Evolutionary conservation across 2,329 filamentous ascomycete species (phyloP), one percentile per base, ranked within the genome.

Genomic region (Penicillium sp.): DNA sequence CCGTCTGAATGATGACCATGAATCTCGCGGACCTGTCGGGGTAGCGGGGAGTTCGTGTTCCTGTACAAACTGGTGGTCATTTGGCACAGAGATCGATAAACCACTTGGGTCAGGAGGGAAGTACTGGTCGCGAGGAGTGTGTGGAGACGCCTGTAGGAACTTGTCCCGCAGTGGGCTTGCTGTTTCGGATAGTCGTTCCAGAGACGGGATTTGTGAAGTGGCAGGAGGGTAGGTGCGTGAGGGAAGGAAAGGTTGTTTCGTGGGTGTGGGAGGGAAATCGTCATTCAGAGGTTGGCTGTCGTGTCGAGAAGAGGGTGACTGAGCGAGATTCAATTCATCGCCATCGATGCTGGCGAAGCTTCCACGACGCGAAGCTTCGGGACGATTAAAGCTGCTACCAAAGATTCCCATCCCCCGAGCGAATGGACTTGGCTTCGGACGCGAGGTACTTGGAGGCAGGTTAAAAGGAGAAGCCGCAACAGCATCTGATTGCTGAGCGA

Each of bases 251-350:
- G 67, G 60, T 57, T 73, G 72, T 73, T 96, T 97, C 0, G 94
- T 97, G 0, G 94, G 94, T 1, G 94, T 99, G 1, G 93, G 92
- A n/a, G 93, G 92, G 53, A 93, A 79, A 46, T 96, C 91, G 54
- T 92, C 90, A 16, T 75, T 78, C 49, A 81, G 79, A 5, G 76
- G 72, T 62, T 86, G 84, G 60, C 79, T 81, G 53, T 85, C 83
- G 30, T 76, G 69, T 53, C 78, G 74, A 39, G 75, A 78, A 13
- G 78, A 79, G 64, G 87, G 77, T 45, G 84, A 83, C 61, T 81
- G 78, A 61, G 82, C 80, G 56, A 79, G 76, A 58, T 83, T 81
- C 53, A 81, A 76, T 46, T 96, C 90, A 38, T 92, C 90, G 19
- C 86, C 88, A 65, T 96, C 89, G 41, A 92, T 77, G 68, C 90